Conservation (phyloP, 768 basidiomycete species). For the Mycena floridula region DNA sequence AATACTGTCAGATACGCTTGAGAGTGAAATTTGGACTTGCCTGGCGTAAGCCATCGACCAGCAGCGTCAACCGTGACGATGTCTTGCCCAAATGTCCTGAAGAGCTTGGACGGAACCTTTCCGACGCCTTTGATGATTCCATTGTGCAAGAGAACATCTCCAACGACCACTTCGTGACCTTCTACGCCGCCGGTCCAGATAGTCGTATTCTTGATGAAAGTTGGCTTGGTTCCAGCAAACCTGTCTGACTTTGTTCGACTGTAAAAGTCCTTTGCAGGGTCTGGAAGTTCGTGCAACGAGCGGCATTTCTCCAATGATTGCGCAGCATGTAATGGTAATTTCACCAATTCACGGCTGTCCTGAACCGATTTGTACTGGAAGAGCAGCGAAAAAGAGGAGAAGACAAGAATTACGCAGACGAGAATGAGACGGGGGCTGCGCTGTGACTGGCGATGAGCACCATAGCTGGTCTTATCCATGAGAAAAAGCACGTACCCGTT, state of each 20-base stretch:
- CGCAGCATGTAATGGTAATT: conserved; percentile 31
- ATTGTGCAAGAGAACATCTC: conserved; percentile 56
- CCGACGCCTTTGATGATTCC: conserved; percentile 53
- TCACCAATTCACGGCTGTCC: neutral
- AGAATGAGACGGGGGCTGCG: neutral
- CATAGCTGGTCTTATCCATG: neutral
- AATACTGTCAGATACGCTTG: too few species aligned
- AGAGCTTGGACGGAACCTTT: conserved; percentile 21
- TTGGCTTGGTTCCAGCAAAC: conserved; percentile 54
- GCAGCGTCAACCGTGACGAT: conserved; percentile 36
- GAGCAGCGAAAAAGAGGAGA: neutral
- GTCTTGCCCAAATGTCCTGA: conserved; percentile 8
- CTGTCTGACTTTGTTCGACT: conserved; percentile 48
- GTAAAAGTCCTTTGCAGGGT: conserved; percentile 37
- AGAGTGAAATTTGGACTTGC: conserved; percentile 48
- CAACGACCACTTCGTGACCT: conserved; percentile 49
- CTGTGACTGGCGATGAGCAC: neutral
- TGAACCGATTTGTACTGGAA: neutral
- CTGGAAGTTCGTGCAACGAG: conserved; percentile 37
- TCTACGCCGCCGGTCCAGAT: conserved; percentile 53
- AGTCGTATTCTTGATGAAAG: conserved; percentile 66
- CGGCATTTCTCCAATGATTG: conserved; percentile 47
- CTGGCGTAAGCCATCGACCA: conserved; percentile 75
- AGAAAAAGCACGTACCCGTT: neutral
- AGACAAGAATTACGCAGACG: neutral